Evolutionary conservation across 2,329 filamentous ascomycete genomes (phyloP).

Genomic region (Fusarium torreyae): DNA sequence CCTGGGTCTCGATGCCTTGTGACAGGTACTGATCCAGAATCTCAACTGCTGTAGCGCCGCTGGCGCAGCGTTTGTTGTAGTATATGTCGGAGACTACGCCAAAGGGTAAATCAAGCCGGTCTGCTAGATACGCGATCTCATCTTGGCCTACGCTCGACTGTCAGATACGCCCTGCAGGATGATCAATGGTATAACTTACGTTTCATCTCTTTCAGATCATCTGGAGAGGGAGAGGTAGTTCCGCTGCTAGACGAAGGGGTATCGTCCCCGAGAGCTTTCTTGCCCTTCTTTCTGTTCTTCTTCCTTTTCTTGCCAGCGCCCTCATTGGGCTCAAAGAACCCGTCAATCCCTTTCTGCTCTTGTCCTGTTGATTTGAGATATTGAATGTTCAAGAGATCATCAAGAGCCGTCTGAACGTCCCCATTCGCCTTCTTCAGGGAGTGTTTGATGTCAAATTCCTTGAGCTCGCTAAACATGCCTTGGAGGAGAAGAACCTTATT

Average conservation of each 20-base stretch:
- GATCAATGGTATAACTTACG: slow-evolving; percentile 40
- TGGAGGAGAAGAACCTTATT: slow-evolving; percentile 75
- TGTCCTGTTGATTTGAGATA: slow-evolving; percentile 79
- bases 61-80: slow-evolving; percentile 56
- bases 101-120: slow-evolving; percentile 59
- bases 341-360: slow-evolving; percentile 83
- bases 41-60: slow-evolving; percentile 58
- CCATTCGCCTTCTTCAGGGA: slow-evolving; percentile 77
- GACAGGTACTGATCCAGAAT: slow-evolving; percentile 62
- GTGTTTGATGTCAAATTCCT: slow-evolving; percentile 74
- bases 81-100: slow-evolving; percentile 61
- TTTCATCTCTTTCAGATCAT: slow-evolving; percentile 49
- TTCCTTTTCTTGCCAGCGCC: slow-evolving; percentile 59
- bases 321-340: slow-evolving; percentile 75
- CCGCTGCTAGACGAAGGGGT: slow-evolving; percentile 35
- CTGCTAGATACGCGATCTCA: slow-evolving; percentile 62
- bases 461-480: slow-evolving; percentile 80
- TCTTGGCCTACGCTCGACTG: slow-evolving; percentile 51
- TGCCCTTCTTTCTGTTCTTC: slow-evolving; percentile 53
- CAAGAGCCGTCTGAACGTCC: slow-evolving; percentile 79
- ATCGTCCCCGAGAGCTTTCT: slow-evolving; percentile 35
- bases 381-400: slow-evolving; percentile 84
- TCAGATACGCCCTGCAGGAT: not conserved
- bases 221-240: slow-evolving; percentile 29
- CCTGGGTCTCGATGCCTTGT: slow-evolving; percentile 54